A percentile compares a stretch with the other conserved stretches of the same genome.
phyloP scores from a whole-genome alignment of 2,329 filamentous ascomycete species.

The Trichoderma breve region DNA sequence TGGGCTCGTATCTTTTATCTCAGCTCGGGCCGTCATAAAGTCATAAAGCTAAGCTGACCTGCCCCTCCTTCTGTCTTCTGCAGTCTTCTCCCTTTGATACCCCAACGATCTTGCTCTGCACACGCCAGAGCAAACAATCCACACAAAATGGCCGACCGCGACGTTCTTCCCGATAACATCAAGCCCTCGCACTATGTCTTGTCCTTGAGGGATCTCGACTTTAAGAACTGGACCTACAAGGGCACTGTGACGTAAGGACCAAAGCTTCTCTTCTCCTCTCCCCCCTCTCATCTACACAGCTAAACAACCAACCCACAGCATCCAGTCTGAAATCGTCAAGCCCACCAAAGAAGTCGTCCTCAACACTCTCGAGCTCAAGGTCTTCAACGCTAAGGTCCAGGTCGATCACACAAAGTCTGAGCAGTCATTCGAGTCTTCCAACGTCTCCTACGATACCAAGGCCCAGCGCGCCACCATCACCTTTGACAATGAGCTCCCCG shows the following conservation, averaged over 20 bases:
- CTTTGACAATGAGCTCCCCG: slow-evolving; percentile 70
- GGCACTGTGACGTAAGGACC: slow-evolving; percentile 63
- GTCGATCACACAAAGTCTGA: slow-evolving; percentile 57
- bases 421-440: slow-evolving; percentile 58
- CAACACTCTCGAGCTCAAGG: slow-evolving; percentile 81
- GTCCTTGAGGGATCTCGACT: slow-evolving; percentile 78
- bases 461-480: slow-evolving; percentile 78
- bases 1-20: not conserved
- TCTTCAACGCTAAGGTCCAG: slow-evolving; percentile 63
- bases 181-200: slow-evolving; percentile 86
- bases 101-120: slow-evolving; percentile 36
- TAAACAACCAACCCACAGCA: slow-evolving; percentile 62
- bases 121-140: slow-evolving; percentile 37
- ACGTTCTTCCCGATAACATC: slow-evolving; percentile 61
- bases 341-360: slow-evolving; percentile 74
- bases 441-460: slow-evolving; percentile 77
- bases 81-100: slow-evolving; percentile 28
- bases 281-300: no score
- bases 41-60: slow-evolving; percentile 10
- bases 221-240: slow-evolving; percentile 71
- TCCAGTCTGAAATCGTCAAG: slow-evolving; percentile 70
- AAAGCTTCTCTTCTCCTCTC: not conserved
- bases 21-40: not conserved
- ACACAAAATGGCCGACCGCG: slow-evolving; percentile 55
- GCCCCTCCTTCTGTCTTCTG: not conserved